Evolutionary conservation across 2,329 filamentous ascomycete species (phyloP), one percentile per base, ranked within the genome.

Genomic region (Metarhizium album): DNA sequence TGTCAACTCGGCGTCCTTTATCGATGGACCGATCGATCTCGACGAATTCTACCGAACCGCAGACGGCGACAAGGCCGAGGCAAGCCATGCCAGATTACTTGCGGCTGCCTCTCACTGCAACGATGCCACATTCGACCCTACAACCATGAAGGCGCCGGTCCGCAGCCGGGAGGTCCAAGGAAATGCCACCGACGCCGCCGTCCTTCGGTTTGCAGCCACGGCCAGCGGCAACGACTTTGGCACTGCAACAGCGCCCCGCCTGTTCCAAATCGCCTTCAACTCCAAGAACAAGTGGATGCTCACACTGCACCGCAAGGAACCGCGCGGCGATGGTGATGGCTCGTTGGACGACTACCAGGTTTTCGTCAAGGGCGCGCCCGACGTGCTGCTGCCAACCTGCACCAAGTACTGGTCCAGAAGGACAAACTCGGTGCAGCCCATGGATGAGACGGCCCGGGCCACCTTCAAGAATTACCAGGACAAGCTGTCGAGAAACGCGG

Each of bases 321-420:
- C 65, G 13, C 54, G 59, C 13, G 55, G 56, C 4, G 52, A 61
- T 14, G 9, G 9, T 7, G 65, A 64, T 42, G 51, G 57, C 1
- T 50, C 53, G 1, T 43, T 51, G 13, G 58, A 54, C 8, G 45
- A 60, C 11, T 73, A 71, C 49, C 67, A 71, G 27, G 63, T 76
- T 4, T 72, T 73, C 52, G 69, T 78, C 57, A 79, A 79, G 61
- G 75, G 75, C 31, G 75, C 75, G 1, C 75, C 75, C 0, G 75
- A 79, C 55, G 74, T 79, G 18, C 64, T 79, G 0, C 55, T 71
- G 4, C 57, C 62, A 0, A 60, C 61, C 2, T 70, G 67, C 45
- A 64, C 64, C 1, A 58, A 58, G 33, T 70, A 64, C 55, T 69
- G 66, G 64, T 67, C 67, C 0, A 53, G 51, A 3, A 59, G 60